Percentiles rank a stretch among this genome's conserved stretches.
Evolutionary conservation across 225 moss, liverwort and hornwort genomes (phyloP).

Genomic region (Physcomitrellopsis africana): DNA sequence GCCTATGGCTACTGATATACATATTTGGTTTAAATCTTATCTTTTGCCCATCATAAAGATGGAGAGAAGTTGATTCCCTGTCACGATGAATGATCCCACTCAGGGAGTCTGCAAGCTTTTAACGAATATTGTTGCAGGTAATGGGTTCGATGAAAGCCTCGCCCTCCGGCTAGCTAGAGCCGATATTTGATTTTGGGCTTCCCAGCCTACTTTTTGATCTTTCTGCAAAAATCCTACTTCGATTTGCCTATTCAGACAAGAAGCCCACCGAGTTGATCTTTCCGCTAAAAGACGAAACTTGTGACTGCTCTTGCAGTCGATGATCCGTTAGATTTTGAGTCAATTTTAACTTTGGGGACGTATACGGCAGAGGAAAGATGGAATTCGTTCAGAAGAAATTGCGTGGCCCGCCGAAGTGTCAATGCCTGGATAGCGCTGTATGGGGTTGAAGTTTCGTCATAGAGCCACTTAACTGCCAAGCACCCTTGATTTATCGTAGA

Average conservation of each 20-base stretch:
- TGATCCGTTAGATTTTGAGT: not conserved
- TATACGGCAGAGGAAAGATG: not conserved
- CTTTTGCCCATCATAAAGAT: no score
- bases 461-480: constrained; percentile 20
- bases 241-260: not conserved
- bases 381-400: constrained; percentile 12
- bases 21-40: no score
- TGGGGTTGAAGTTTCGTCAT: not conserved
- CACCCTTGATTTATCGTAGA: constrained; percentile 16
- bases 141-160: no score
- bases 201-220: not conserved
- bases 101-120: no score
- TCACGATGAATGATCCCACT: no score
- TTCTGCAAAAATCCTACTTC: not conserved
- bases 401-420: not conserved
- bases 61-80: no score
- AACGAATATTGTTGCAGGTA: no score
- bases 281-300: constrained; percentile 4
- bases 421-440: constrained; percentile 1
- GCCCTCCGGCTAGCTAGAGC: no score
- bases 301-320: not conserved
- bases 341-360: not conserved
- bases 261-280: not conserved
- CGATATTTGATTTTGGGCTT: not conserved
- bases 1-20: no score